Evolutionary conservation across 2,329 filamentous ascomycete species (phyloP).

Genomic region (Fonsecaea erecta): DNA sequence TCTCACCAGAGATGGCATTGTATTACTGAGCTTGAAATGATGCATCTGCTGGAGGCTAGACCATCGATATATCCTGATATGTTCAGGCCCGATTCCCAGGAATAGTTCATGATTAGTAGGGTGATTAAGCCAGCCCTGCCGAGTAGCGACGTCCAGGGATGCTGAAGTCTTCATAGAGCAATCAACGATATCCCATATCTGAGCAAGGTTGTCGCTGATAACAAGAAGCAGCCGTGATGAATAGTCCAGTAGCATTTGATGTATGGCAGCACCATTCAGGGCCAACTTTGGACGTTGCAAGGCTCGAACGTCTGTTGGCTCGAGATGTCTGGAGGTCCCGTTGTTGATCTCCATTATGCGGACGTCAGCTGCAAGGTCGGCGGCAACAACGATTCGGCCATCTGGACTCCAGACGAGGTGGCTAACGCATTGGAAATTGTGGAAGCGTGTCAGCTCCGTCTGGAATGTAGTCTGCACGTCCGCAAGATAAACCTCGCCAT

Average conservation of each 20-base stretch:
- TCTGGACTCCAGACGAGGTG: slow-evolving; percentile 15
- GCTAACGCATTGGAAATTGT: slow-evolving; percentile 7
- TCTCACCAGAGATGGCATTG: not conserved
- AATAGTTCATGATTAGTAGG: slow-evolving; percentile 12
- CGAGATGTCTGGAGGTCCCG: not conserved
- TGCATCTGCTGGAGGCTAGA: slow-evolving; percentile 5
- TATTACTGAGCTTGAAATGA: slow-evolving; percentile 6
- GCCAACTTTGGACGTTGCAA: slow-evolving; percentile 13
- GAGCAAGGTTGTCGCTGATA: slow-evolving; percentile 15
- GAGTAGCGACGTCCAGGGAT: not conserved
- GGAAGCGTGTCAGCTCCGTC: slow-evolving; percentile 12
- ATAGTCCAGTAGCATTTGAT: slow-evolving; percentile 18
- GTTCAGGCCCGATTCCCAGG: slow-evolving; percentile 16
- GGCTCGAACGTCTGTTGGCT: not conserved
- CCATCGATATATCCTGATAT: slow-evolving; percentile 20
- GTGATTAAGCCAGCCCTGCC: slow-evolving; percentile 16
- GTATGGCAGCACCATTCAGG: slow-evolving; percentile 9
- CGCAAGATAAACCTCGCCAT: slow-evolving; percentile 21
- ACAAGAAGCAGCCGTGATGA: slow-evolving; percentile 21
- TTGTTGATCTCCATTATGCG: slow-evolving; percentile 11
- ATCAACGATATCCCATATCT: slow-evolving; percentile 18
- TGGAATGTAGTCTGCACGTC: not conserved
- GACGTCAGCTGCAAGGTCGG: slow-evolving; percentile 19
- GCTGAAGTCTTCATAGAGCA: not conserved
- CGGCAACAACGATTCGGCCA: slow-evolving; percentile 12